Evolutionary conservation across 2,329 filamentous ascomycete genomes (phyloP).

Genomic region (Fusarium scirpi): DNA sequence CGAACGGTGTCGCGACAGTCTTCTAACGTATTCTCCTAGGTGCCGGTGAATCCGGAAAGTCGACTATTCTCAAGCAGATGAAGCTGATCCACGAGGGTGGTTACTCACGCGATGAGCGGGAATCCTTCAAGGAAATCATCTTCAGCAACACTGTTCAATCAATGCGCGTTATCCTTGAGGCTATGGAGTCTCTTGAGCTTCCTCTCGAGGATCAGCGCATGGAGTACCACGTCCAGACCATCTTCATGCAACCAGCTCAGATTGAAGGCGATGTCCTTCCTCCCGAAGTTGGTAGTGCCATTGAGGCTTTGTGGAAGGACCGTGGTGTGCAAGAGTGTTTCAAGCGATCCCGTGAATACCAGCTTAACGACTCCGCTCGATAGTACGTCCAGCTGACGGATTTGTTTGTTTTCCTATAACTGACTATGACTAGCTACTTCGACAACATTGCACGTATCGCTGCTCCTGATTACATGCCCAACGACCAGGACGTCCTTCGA

Average conservation of each 20-base stretch:
- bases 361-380: slow-evolving; percentile 95
- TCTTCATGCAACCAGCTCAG: slow-evolving; percentile 98
- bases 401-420: slow-evolving; percentile 26
- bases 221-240: slow-evolving; percentile 97
- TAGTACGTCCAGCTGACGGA: slow-evolving; percentile 72
- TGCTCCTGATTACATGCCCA: slow-evolving; percentile 91
- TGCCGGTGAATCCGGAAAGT: slow-evolving; percentile 95
- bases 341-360: slow-evolving; percentile 94
- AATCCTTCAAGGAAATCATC: slow-evolving; percentile 78
- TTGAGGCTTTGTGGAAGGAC: slow-evolving; percentile 93
- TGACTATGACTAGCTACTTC: slow-evolving; percentile 80
- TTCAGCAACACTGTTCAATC: slow-evolving; percentile 78
- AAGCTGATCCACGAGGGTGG: slow-evolving; percentile 99
- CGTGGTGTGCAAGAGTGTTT: slow-evolving; percentile 94
- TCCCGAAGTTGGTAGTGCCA: slow-evolving; percentile 93
- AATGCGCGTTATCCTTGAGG: slow-evolving; percentile 76
- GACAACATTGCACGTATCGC: slow-evolving; percentile 94
- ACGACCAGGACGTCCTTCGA: slow-evolving; percentile 93
- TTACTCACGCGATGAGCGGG: slow-evolving; percentile 89
- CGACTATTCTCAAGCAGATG: slow-evolving; percentile 99
- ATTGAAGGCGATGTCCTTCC: slow-evolving; percentile 95
- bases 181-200: slow-evolving; percentile 77
- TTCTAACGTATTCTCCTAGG: slow-evolving; percentile 64
- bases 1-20: background rate
- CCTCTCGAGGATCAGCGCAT: slow-evolving; percentile 91